Evolutionary conservation across 129 eudicot genomes (phyloP), one percentile per base, ranked within the genome.

Genomic region (Centrapalus pauciflorus): DNA sequence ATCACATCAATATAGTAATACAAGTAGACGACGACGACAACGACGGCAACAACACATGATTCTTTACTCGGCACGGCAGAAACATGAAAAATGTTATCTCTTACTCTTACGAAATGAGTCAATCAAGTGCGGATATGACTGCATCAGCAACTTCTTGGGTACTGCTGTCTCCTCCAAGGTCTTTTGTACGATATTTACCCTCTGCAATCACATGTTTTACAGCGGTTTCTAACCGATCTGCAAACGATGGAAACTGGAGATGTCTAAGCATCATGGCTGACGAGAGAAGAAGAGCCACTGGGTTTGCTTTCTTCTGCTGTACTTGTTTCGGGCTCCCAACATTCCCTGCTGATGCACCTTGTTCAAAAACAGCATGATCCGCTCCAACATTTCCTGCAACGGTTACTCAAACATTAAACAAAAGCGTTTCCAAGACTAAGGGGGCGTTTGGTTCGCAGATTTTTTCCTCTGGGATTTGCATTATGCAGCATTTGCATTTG

Each of bases 281-380:
- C 17, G 98, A 92, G 50, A 92, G 89, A 30, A 92, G 96, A 65
- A 88, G 37, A 50, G 98, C 98, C 55, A 92, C 90, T 17, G 98
- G 98, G 60, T 92, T 92, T 33, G 98, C 98, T 46, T 76, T 88
- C 85, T 78, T 83, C 62, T 85, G 68, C 66, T 81, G 89, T 33
- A 88, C 72, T 64, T 85, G 16, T 24, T 82, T 82, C 70, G 61
- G 77, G 25, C 83, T 85, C 34, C 98, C 96, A 7, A 92, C 98
- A 41, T 92, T 92, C 52, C 98, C 98, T 61, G 98, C 98, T 52
- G 98, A 92, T 16, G 98, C 98, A 30, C 98, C 98, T 85, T 92
- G 98, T 80, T 92, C 98, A 12, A 92, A 92, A 21, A 92, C 80
- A 0, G 98, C 96, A 81, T 92, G 85, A 67, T 92, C 98, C 8